These are phyloP conservation scores for Xylaria polymorpha DNA, from an alignment of 2,329 filamentous ascomycete genomes.

Conservation along the genomic window DNA sequence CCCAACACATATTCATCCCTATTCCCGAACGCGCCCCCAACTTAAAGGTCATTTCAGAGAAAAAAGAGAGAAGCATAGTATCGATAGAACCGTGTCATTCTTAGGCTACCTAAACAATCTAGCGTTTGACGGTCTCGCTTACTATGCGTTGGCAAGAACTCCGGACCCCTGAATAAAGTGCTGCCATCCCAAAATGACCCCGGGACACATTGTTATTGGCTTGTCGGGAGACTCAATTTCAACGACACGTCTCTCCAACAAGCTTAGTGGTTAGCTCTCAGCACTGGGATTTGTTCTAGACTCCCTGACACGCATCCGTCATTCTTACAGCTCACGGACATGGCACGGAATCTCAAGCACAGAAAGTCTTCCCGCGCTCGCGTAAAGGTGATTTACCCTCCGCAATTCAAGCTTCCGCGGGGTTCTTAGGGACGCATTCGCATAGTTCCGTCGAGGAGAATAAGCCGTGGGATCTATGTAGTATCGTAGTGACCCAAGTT, in stretches of 20 bases:
- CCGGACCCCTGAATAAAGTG: not conserved
- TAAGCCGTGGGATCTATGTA: not conserved
- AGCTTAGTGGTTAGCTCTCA: conserved; percentile 13
- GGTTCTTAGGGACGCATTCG: not conserved
- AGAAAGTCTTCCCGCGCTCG: not conserved
- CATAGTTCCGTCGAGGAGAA: not conserved
- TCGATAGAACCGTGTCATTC: not conserved
- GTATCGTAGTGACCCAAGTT: not conserved
- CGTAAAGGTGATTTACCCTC: not conserved
- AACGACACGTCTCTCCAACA: conserved; percentile 1
- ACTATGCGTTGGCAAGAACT: conserved; percentile 4
- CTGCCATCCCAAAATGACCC: conserved; percentile 9
- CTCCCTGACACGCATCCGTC: conserved; percentile 1
- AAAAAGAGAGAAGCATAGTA: not conserved
- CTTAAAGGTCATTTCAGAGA: not conserved
- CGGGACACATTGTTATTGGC: conserved; percentile 8
- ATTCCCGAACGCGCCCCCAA: conserved; percentile 26
- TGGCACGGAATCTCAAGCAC: conserved; percentile 6
- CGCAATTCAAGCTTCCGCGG: not conserved
- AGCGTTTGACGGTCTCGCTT: not conserved
- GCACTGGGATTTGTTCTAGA: not conserved
- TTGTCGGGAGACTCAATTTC: not conserved
- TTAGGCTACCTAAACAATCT: not conserved
- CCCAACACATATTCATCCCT: conserved; percentile 14
- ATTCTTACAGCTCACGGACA: not conserved